Percentiles rank a stretch among this genome's conserved stretches.
Conservation (phyloP, 1,284 basidiomycete species). For the Mycosarcoma mackinlayi region DNA sequence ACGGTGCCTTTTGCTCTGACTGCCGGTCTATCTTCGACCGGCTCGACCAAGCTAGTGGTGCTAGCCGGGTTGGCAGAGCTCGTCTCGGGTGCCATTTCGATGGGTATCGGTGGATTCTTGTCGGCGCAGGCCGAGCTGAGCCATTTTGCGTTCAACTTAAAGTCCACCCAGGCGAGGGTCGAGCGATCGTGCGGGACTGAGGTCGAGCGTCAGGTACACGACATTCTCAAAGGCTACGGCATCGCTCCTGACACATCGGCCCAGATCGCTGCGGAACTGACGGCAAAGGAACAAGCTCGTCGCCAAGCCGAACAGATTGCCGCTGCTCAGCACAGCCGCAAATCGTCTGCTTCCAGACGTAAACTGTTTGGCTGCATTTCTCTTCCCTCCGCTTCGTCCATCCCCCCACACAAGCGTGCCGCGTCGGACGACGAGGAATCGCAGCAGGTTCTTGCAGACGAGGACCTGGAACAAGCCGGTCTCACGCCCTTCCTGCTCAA, state of each 20-base stretch:
- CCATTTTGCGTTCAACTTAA: constrained; percentile 70
- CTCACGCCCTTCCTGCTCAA: constrained; percentile 62
- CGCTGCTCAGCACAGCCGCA: constrained; percentile 1
- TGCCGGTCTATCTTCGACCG: constrained; percentile 88
- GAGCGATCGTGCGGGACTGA: constrained; percentile 87
- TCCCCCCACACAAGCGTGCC: constrained; percentile 12
- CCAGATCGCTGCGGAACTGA: constrained; percentile 74
- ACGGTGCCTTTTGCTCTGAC: constrained; percentile 73
- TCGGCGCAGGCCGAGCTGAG: constrained; percentile 95
- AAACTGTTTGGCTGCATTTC: constrained; percentile 44
- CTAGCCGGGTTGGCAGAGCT: constrained; percentile 87
- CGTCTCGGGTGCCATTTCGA: constrained; percentile 73
- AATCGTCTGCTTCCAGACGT: constrained; percentile 1
- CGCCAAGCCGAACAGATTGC: constrained; percentile 10
- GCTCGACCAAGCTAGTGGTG: constrained; percentile 86
- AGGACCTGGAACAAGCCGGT: constrained; percentile 42
- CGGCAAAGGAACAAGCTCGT: constrained; percentile 28
- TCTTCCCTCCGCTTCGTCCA: constrained; percentile 18
- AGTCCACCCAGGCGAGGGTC: constrained; percentile 76
- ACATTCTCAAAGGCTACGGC: constrained; percentile 86
- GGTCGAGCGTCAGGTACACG: constrained; percentile 92
- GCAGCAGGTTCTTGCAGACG: constrained; percentile 12
- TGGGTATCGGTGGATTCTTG: constrained; percentile 97
- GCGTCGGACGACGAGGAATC: constrained; percentile 19
- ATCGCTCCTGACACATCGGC: constrained; percentile 83